A percentile compares a stretch with the other conserved stretches of the same genome.
Conservation (phyloP, 2,329 filamentous ascomycete species). For the Sporothrix brasiliensis region DNA sequence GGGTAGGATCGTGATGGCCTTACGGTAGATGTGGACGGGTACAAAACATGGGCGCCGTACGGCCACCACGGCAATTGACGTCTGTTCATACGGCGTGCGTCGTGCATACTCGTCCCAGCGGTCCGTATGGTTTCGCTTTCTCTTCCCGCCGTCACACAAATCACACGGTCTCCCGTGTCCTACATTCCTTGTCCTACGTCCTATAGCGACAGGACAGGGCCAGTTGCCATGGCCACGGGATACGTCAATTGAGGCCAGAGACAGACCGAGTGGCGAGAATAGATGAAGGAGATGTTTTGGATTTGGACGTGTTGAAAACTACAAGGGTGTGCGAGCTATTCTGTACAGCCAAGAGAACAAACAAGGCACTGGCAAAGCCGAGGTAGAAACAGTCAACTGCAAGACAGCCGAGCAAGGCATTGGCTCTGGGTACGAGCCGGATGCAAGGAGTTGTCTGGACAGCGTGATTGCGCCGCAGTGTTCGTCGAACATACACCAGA, state of each 20-base stretch:
- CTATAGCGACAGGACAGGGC: neutral
- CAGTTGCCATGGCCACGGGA: constrained; percentile 15
- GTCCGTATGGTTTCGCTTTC: neutral
- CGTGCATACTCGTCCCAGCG: neutral
- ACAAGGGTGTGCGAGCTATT: too few relatives aligned
- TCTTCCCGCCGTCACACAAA: neutral
- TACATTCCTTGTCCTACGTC: neutral
- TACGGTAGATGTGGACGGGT: neutral
- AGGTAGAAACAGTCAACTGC: neutral
- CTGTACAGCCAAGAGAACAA: neutral
- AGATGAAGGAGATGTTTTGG: neutral
- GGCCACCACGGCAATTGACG: neutral
- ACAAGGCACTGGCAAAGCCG: neutral
- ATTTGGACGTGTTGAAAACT: too few relatives aligned
- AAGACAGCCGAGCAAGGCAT: neutral
- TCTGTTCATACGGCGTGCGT: too few relatives aligned
- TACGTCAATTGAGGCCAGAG: neutral
- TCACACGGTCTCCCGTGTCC: neutral
- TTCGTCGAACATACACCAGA: too few relatives aligned
- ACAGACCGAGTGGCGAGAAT: neutral
- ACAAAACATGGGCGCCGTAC: neutral
- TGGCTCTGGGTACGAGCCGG: neutral
- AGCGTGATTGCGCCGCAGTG: too few relatives aligned
- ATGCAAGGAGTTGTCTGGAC: too few relatives aligned
- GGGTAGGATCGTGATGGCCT: neutral